These are phyloP conservation scores for Ogataea haglerorum DNA, from an alignment of 805 yeast genomes.

Conservation along the genomic window DNA sequence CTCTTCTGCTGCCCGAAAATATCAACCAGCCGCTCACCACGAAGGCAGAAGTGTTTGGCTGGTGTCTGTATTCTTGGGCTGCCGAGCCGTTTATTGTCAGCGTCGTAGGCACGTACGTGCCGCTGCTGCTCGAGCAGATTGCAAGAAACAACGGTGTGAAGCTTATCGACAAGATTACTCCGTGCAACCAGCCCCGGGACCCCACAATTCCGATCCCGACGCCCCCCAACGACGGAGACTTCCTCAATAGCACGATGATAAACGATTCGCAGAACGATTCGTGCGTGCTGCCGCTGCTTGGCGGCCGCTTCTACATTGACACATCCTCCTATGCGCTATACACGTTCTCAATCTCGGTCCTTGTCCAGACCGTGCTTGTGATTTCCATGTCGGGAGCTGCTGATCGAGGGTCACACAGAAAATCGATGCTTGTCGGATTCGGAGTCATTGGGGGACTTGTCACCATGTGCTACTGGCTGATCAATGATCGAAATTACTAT, in stretches of 20 bases:
- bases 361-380: constrained; percentile 68
- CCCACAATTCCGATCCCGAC: constrained; percentile 35
- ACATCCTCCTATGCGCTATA: constrained; percentile 73
- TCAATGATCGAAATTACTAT: constrained; percentile 42
- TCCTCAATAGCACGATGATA: constrained; percentile 1
- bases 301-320: constrained; percentile 46
- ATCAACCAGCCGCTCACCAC: constrained; percentile 30
- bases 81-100: constrained; percentile 79
- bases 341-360: constrained; percentile 67
- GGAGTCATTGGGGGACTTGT: constrained; percentile 57
- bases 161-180: constrained; percentile 51
- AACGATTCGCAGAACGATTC: constrained; percentile 11
- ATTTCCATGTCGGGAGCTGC: constrained; percentile 72
- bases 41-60: constrained; percentile 50
- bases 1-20: neutral
- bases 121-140: constrained; percentile 63
- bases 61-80: constrained; percentile 72
- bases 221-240: constrained; percentile 14
- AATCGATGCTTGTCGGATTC: constrained; percentile 50
- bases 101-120: constrained; percentile 76
- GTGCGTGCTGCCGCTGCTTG: constrained; percentile 35
- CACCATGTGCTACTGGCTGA: constrained; percentile 44
- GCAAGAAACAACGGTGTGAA: constrained; percentile 73
- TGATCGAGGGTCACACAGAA: constrained; percentile 60
- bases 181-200: constrained; percentile 41